Percentiles rank a stretch among this genome's conserved stretches.
Conservation (phyloP, 805 yeast species). For the Wickerhamomyces ciferrii region DNA sequence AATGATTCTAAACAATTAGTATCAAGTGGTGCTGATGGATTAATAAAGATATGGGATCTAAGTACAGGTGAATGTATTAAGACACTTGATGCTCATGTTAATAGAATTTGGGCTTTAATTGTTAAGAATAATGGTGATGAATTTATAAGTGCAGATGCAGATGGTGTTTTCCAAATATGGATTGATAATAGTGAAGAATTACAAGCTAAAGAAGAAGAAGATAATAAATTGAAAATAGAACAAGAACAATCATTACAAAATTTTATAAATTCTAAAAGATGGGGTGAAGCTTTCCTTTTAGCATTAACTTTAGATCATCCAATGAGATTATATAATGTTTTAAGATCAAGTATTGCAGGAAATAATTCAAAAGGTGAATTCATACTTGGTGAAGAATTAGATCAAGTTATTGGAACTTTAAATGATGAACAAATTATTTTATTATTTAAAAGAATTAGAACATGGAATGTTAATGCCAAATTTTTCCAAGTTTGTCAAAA, state of each 20-base stretch:
- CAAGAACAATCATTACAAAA: conserved; percentile 86
- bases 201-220: conserved; percentile 42
- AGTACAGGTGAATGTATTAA: conserved; percentile 71
- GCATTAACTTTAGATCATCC: conserved; percentile 90
- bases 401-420: conserved; percentile 52
- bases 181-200: conserved; percentile 78
- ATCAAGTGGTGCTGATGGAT: conserved; percentile 88
- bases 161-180: conserved; percentile 89
- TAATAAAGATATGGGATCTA: conserved; percentile 86
- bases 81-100: conserved; percentile 90
- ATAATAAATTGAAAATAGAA: conserved; percentile 57
- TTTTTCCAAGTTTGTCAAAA: conserved; percentile 79
- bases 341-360: conserved; percentile 52
- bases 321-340: conserved; percentile 75
- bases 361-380: conserved; percentile 35
- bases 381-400: conserved; percentile 45
- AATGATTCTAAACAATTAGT: conserved; percentile 63
- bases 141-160: conserved; percentile 89
- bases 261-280: conserved; percentile 63
- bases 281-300: conserved; percentile 83
- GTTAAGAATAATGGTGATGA: conserved; percentile 59
- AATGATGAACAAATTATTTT: conserved; percentile 52
- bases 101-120: conserved; percentile 90
- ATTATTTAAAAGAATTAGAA: conserved; percentile 74
- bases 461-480: conserved; percentile 91